These are phyloP conservation scores for Endotrypanum monterogeii DNA, from an alignment of 208 protist species.

Conservation along the genomic window DNA sequence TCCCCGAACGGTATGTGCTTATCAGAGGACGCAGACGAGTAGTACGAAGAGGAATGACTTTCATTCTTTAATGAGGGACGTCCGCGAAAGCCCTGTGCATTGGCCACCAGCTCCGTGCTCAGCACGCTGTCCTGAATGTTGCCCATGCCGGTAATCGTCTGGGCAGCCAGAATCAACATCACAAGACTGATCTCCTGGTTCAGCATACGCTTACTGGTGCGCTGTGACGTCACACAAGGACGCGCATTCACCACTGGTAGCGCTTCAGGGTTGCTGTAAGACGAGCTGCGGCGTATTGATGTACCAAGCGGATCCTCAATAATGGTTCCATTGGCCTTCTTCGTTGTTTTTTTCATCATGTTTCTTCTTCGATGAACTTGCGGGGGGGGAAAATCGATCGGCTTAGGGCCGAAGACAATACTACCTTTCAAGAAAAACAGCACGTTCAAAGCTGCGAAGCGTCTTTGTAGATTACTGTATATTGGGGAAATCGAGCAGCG, in stretches of 20 bases:
- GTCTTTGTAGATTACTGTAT: not conserved
- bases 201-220: conserved; percentile 32
- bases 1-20: conserved; percentile 40
- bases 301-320: conserved; percentile 5
- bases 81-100: conserved; percentile 30
- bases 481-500: not conserved
- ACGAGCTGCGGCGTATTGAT: not conserved
- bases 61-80: conserved; percentile 35
- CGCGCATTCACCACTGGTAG: not conserved
- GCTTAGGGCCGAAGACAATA: too few relatives aligned
- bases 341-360: conserved; percentile 6
- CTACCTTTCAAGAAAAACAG: not conserved
- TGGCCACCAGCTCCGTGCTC: conserved; percentile 71
- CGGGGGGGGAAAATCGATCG: too few relatives aligned
- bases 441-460: not conserved
- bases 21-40: conserved; percentile 28
- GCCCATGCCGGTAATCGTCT: conserved; percentile 42
- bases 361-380: not conserved
- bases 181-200: conserved; percentile 50
- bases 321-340: conserved; percentile 3
- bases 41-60: conserved; percentile 29
- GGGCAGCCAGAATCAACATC: conserved; percentile 54
- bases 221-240: conserved; percentile 4
- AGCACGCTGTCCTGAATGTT: conserved; percentile 38
- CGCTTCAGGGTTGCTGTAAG: not conserved